Percentiles rank a stretch among this genome's conserved stretches.
These are phyloP conservation scores for Triticum turgidum DNA, from an alignment of 176 grass and related monocot genomes.

Conservation along the genomic window DNA sequence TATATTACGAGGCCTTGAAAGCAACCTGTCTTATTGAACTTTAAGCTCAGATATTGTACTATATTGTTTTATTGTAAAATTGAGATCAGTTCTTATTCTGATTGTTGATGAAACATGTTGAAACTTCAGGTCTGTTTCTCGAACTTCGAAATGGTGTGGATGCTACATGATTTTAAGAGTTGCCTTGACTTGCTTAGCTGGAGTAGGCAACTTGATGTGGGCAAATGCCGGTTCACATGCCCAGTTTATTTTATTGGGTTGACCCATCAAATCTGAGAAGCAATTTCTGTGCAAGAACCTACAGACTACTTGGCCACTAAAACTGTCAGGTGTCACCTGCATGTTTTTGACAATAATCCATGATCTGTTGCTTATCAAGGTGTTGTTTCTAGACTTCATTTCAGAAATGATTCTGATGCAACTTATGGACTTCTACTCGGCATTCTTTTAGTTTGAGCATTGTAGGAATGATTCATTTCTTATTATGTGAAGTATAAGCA, in stretches of 20 bases:
- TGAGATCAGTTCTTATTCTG: not conserved
- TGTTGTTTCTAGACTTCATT: no score
- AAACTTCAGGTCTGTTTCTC: not conserved
- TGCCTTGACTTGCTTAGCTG: slow-evolving; percentile 12
- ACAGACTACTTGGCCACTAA: no score
- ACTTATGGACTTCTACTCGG: no score
- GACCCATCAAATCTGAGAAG: not conserved
- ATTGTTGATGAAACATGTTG: not conserved
- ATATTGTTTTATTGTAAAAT: slow-evolving; percentile 34
- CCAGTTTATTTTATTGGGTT: not conserved
- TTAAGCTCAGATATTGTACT: slow-evolving; percentile 24
- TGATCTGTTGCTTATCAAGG: no score
- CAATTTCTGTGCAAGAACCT: not conserved
- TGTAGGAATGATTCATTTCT: no score
- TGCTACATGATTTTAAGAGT: not conserved
- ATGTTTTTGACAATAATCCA: no score
- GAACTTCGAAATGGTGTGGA: not conserved
- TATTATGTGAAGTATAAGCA: no score
- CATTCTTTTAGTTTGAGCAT: no score
- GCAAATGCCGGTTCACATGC: not conserved
- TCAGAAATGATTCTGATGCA: no score
- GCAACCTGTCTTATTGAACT: slow-evolving; percentile 19
- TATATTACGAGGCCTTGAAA: slow-evolving; percentile 34
- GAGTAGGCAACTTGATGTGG: slow-evolving; percentile 16
- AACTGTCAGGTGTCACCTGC: no score